phyloP scores from a whole-genome alignment of 192 early-diverging fungal species.

The Funneliformis geosporum region DNA sequence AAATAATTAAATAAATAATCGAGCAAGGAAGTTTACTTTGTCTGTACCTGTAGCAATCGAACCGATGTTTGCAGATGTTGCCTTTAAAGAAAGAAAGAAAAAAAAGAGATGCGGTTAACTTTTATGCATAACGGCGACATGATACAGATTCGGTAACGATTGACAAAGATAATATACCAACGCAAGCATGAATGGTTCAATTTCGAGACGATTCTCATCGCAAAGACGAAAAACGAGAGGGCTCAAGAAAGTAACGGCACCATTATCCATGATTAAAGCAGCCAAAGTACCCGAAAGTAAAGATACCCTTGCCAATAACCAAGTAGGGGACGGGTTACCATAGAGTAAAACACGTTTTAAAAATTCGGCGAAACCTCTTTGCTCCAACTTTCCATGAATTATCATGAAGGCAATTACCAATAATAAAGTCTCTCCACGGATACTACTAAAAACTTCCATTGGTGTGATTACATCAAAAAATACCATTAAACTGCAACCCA shows the following conservation, averaged over 20 bases:
- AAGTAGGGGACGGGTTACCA: neutral
- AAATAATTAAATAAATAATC: neutral
- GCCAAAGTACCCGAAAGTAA: neutral
- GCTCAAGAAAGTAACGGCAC: neutral
- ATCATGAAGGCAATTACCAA: neutral
- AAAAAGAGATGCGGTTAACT: neutral
- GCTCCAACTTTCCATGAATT: neutral
- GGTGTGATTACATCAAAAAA: neutral
- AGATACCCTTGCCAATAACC: constrained; percentile 2
- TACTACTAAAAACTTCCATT: neutral
- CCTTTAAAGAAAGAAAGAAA: neutral
- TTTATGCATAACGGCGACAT: neutral
- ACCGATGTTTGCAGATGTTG: constrained; percentile 9
- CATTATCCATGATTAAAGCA: neutral
- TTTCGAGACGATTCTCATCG: neutral
- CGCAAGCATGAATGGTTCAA: constrained; percentile 1
- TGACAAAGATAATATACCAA: neutral
- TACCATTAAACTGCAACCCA: constrained; percentile 6
- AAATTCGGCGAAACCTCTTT: neutral
- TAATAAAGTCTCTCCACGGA: neutral
- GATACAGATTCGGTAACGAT: neutral
- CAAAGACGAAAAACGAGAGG: constrained; percentile 1
- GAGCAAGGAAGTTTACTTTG: neutral
- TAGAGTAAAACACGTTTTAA: neutral
- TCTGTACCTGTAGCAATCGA: neutral